These are phyloP conservation scores for Boletus vermiculosoides DNA, from an alignment of 768 basidiomycete species.

Conservation along the genomic window DNA sequence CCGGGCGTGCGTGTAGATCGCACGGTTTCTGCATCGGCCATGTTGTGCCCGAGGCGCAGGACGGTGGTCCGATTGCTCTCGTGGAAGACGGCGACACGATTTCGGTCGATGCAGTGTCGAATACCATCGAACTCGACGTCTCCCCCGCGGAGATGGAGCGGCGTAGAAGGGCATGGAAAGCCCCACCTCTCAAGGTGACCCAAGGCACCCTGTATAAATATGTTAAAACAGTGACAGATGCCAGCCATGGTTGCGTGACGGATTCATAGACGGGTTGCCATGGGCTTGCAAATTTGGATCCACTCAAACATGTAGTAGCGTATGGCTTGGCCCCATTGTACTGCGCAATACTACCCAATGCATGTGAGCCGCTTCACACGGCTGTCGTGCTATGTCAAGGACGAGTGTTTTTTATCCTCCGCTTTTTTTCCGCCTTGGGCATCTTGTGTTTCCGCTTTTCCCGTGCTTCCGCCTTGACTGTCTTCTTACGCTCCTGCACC, in stretches of 20 bases:
- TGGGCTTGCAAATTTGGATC: constrained; percentile 4
- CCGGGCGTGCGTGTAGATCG: constrained; percentile 51
- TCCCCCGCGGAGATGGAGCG: constrained; percentile 74
- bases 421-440: constrained; percentile 94
- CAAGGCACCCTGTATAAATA: constrained; percentile 90
- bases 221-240: constrained; percentile 82
- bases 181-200: constrained; percentile 80
- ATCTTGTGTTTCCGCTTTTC: constrained; percentile 92
- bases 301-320: constrained; percentile 7
- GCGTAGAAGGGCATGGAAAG: constrained; percentile 71
- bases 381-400: constrained; percentile 17
- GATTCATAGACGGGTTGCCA: constrained; percentile 54
- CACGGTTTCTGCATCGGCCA: constrained; percentile 98
- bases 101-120: constrained; percentile 84
- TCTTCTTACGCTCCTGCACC: constrained; percentile 85
- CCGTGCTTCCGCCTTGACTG: constrained; percentile 79
- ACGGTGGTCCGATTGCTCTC: constrained; percentile 90
- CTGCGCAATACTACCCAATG: neutral
- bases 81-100: constrained; percentile 87
- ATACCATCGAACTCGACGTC: constrained; percentile 77
- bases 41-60: constrained; percentile 94
- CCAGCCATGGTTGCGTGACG: constrained; percentile 90
- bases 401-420: constrained; percentile 59
- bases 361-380: constrained; percentile 15
- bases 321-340: constrained; percentile 2